Base-by-base conservation (phyloP, 1,139 yeast species). In the Martiniozyma asiatica region DNA sequence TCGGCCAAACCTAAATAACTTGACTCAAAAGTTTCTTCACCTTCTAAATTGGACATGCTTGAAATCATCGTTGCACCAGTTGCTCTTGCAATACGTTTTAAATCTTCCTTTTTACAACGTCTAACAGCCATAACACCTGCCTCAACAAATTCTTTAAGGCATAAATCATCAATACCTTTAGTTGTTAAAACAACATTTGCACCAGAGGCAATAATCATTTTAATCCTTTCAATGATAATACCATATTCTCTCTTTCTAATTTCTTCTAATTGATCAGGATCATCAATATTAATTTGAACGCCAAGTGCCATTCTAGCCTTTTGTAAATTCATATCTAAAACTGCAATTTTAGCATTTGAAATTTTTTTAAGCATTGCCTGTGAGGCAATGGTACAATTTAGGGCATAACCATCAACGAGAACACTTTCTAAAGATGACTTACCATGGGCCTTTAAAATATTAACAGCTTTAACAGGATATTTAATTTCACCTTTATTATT, bases 271-370 rank as follows among this genome's bases (percentile, higher is more conserved):
- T 50, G 53, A 45, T 89, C 95, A 25, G 99, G 98, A 54, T 92
- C 97, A 47, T 84, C 94, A 49, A 92, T 84, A 51, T 89, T 87
- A 54, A 92, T 82, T 56, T 87, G 94, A 33, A 92, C 97, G 32
- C 99, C 99, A 76, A 92, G 75, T 23, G 97, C 95, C 97, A 92
- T 85, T 55, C 87, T 74, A 7, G 96, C 89, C 56, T 87, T 89
- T 56, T 92, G 98, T 51, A 92, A 63, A 56, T 92, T 89, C 58
- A 92, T 73, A 57, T 92, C 99, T 50, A 92, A 66, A 44, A 89
- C 78, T 4, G 98, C 99, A 50, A 92, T 84, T 51, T 78, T 81
- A 30, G 94, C 94, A 42, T 68, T 66, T 30, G 64, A 57, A 30
- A 92, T 61, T 29, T 68, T 64, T 48, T 81, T 84, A 42, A 72